A percentile compares a stretch with the other conserved stretches of the same genome.
phyloP scores from a whole-genome alignment of 495 filamentous ascomycete genomes.

The Elasticomyces elasticus region DNA sequence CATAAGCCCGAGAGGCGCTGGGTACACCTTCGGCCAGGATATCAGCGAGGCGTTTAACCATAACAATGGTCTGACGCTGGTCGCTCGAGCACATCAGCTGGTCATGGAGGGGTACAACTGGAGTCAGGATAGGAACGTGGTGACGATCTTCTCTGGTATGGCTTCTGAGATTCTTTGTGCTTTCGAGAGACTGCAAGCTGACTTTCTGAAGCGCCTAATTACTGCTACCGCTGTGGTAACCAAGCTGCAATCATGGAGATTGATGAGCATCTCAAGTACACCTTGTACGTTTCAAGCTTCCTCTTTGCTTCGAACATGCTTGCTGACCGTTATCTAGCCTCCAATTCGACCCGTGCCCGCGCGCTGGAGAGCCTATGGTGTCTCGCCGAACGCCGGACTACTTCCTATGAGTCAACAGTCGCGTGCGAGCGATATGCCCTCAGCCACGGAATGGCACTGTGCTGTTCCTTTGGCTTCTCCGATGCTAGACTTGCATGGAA shows the following conservation, averaged over 20 bases:
- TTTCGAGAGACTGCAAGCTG: background rate
- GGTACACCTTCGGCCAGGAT: conserved; percentile 98
- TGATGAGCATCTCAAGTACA: conserved; percentile 98
- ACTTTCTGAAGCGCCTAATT: conserved; percentile 65
- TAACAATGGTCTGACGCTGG: conserved; percentile 94
- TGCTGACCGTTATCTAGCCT: conserved; percentile 47
- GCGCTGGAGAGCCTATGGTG: conserved; percentile 97
- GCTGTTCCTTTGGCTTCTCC: background rate
- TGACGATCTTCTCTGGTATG: conserved; percentile 96
- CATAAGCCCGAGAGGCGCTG: conserved; percentile 91
- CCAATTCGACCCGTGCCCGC: conserved; percentile 97
- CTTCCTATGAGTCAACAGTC: conserved; percentile 61
- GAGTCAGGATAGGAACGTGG: conserved; percentile 92
- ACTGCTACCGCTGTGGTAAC: conserved; percentile 97
- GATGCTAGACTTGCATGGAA: background rate
- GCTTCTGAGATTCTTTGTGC: background rate
- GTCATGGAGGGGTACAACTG: conserved; percentile 99
- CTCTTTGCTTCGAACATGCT: background rate
- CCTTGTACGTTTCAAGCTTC: conserved; percentile 65
- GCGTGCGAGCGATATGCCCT: background rate
- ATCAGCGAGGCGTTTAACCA: conserved; percentile 99
- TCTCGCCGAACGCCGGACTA: conserved; percentile 94
- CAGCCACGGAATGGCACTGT: too few species aligned
- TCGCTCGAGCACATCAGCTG: conserved; percentile 88
- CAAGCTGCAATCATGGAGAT: conserved; percentile 99